Evolutionary conservation across 495 filamentous ascomycete species (phyloP), one percentile per base, ranked within the genome.

Genomic region (Hypoxylon subgilvum): DNA sequence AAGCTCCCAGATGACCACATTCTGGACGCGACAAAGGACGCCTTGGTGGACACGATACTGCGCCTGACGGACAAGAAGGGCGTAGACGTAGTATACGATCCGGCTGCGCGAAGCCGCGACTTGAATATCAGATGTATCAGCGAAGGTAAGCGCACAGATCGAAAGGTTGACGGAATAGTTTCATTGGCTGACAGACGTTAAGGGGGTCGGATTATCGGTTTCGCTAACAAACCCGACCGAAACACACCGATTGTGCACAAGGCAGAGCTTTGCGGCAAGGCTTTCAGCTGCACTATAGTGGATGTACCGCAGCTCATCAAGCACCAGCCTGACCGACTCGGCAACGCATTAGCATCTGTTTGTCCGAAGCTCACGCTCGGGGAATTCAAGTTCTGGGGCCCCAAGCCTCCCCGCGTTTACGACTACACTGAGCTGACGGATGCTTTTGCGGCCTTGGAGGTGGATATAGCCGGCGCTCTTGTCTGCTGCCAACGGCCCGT

Each of bases 21-120:
- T 4, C 75, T 83, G 45, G 72, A 56, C 32, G 65, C 66, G 7
- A 39, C 53, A 36, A n/a, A 14, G 10, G 59, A 58, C 19, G 34
- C 22, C 12, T 65, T 84, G 40, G 70, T 60, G 8, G 44, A 69
- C 10, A 68, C 57, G 3, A 56, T 86, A 38, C 60, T 67, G 49
- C 35, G 61, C 9, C 63, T 65, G 4, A 85, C 83, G 0, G 61
- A 66, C 6, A 70, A 65, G 2, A 43, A 68, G 0, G 84, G 84
- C 3, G 81, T 85, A 6, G 81, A 86, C 61, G 71, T 86, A 0
- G 67, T 85, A n/a, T 45, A 85, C 7, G 85, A 85, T 56, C 78
- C 79, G 9, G 52, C 21, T 12, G 51, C 54, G 10, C 31, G 48
- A 31, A 52, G 48, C 21, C 46, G 55, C 30, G 35, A 52, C 16